phyloP scores from a whole-genome alignment of 2,329 filamentous ascomycete species.

The Albophoma yamanashiensis region DNA sequence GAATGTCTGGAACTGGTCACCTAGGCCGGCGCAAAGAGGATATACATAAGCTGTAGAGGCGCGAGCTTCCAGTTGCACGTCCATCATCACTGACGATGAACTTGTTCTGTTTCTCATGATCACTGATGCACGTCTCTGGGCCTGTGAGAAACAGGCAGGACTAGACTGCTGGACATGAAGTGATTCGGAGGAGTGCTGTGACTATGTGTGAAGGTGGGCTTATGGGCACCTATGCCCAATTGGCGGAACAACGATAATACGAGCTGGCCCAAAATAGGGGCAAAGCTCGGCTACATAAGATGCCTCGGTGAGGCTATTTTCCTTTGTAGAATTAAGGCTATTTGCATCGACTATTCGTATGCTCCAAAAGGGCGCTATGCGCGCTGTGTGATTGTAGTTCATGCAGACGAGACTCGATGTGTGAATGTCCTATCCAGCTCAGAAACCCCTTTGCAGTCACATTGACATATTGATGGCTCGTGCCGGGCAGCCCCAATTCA shows the following conservation, averaged over 20 bases:
- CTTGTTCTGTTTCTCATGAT: background rate
- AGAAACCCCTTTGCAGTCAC: background rate
- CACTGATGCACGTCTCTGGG: background rate
- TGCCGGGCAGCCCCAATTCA: background rate
- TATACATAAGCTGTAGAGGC: background rate
- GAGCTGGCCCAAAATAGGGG: no score
- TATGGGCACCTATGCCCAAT: no score
- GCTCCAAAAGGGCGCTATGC: no score
- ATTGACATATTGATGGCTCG: background rate
- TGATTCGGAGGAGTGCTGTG: background rate
- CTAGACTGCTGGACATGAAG: background rate
- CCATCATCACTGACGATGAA: background rate
- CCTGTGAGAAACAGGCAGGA: background rate
- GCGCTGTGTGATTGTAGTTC: no score
- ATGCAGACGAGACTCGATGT: no score
- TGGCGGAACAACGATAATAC: no score
- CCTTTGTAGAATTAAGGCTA: no score
- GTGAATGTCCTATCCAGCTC: background rate
- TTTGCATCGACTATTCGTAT: no score
- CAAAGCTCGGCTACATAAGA: no score
- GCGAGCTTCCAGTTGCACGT: background rate
- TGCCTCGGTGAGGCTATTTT: no score
- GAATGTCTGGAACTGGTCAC: background rate
- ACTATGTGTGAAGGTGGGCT: no score
- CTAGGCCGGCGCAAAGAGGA: background rate